Percentiles rank a stretch among this genome's conserved stretches.
phyloP scores from a whole-genome alignment of 805 yeast species.

The Zygoascus bituminiphila region DNA sequence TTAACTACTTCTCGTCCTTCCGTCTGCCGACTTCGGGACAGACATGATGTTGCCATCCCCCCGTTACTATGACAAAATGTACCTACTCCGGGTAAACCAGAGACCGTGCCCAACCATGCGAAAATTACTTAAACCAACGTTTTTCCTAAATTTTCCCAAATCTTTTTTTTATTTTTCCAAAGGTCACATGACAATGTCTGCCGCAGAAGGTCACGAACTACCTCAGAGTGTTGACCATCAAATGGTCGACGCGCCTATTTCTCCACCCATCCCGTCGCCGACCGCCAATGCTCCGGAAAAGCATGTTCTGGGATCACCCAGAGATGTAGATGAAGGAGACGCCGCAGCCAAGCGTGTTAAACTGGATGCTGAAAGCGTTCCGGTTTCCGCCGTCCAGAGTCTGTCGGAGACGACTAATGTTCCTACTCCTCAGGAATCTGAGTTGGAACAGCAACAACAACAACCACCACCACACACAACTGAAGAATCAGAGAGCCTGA shows the following conservation, averaged over 20 bases:
- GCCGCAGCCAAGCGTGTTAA: background rate
- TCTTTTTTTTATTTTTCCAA: conserved; percentile 3
- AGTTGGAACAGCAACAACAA: background rate
- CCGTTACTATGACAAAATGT: background rate
- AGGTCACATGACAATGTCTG: conserved; percentile 2
- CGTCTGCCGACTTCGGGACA: background rate
- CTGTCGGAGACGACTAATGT: background rate
- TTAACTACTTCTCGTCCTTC: background rate
- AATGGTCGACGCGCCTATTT: conserved; percentile 11
- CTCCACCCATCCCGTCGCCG: conserved; percentile 17
- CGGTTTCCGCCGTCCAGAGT: background rate
- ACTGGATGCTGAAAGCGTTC: background rate
- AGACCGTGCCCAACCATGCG: background rate
- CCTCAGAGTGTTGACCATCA: background rate
- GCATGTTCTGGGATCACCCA: background rate
- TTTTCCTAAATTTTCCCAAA: conserved; percentile 1
- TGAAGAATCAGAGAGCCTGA: too few species aligned
- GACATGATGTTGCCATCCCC: too few species aligned
- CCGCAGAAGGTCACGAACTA: background rate
- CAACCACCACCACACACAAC: too few species aligned
- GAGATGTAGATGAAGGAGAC: background rate
- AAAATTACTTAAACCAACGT: conserved; percentile 5
- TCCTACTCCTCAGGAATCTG: background rate
- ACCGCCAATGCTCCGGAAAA: conserved; percentile 1
- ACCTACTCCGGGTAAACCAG: background rate